Evolutionary conservation across 306 rosid genomes (phyloP), one percentile per base, ranked within the genome.

Genomic region (Cyamopsis tetragonoloba): DNA sequence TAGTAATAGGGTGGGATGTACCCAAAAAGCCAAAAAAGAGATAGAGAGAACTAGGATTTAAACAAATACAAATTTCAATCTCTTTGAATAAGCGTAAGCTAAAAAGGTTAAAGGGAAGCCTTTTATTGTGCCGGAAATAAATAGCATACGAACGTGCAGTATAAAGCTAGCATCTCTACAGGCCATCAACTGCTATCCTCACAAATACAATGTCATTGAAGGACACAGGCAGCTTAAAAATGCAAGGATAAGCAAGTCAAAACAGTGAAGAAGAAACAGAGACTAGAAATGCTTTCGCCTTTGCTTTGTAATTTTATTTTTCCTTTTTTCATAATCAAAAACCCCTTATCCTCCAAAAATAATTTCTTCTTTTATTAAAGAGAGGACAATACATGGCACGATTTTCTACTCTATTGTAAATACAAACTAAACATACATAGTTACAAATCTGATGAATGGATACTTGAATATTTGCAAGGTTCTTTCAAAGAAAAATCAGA

Each of bases 401-500:
- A 12, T 30, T 62, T 41, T 54, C 46, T 8, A 28, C 48, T 48
- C 54, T 24, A 34, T 23, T 61, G 26, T 5, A 6, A 3, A 15
- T 18, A 49, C 1, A 13, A 24, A 71, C 58, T 13, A 26, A 14
- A 61, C 43, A 26, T 26, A 71, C 31, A 41, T n/a, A 44, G 18
- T 47, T 17, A 20, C 17, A 24, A 51, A 67, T 35, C 12, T n/a
- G 28, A 32, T n/a, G n/a, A n/a, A n/a, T n/a, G n/a, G n/a, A n/a
- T 62, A 64, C 9, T 39, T 5, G 46, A 62, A 28, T 38, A 28
- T 53, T 28, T 38, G 39, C 47, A 28, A 49, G 10, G 37, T 34
- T 50, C 42, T 30, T 26, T 56, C 4, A 50, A 18, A 31, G 72
- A 49, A 56, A 66, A 58, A 57, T 41, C 77, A 48, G 53, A 50